Evolutionary conservation across 352 stramenopile species (phyloP), one percentile per base, ranked within the genome.

Genomic region (Globisporangium irregulare): DNA sequence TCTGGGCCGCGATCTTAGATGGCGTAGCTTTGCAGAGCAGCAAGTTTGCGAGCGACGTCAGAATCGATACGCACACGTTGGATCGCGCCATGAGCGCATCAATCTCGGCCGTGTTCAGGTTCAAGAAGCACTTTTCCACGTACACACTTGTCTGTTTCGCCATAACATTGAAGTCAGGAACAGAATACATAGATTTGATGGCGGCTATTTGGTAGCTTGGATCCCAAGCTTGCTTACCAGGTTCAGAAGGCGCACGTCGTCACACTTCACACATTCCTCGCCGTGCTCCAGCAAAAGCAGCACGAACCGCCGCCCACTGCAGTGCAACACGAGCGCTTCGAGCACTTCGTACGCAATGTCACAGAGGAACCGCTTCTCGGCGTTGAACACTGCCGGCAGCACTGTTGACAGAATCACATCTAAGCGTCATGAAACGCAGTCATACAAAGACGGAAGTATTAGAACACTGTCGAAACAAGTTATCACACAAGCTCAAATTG

Each of bases 321-420:
- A 90, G 64, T 90, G 78, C 27, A 78, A 27, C 6, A 88, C 68
- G 8, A 87, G 74, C 8, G 79, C 78, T 41, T 86, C 81, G 4
- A 90, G 72, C 24, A 88, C 81, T 72, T 90, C 78, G 51, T 82
- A 81, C 36, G 78, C 77, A 8, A 72, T 87, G 66, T 87, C 80
- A 27, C 81, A 88, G 4, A 90, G 70, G 58, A 88, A 90, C 20
- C 78, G 74, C 59, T 86, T 86, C 5, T 88, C 70, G 6, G 78
- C 66, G n/a, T 74, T 73, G 59, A 90, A 90, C 9, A 87, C 73
- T 0, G 73, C 75, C 0, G 74, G 63, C 24, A 90, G 57, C 10
- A 88, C 74, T 6, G 74, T 68, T 0, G 81, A 74, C 0, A 88
- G 36, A 36, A 90, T 88, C 24, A 63, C 60, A 67, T 87, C 81